phyloP scores from a whole-genome alignment of 1,284 basidiomycete species.

The Fomitopsis pinicola region DNA sequence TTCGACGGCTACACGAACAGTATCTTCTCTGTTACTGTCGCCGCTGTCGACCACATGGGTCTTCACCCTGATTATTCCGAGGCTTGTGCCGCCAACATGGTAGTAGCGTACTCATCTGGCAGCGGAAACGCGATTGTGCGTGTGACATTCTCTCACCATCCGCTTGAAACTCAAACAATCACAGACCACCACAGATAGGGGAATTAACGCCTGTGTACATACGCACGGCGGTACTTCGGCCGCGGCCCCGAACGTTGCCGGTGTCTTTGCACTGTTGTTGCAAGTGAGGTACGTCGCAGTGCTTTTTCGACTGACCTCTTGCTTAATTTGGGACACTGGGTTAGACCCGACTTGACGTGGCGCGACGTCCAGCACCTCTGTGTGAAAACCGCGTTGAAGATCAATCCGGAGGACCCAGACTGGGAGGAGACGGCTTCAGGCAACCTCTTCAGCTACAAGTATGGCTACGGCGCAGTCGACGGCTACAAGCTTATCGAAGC shows the following conservation, averaged over 20 bases:
- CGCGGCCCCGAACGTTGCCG: constrained; percentile 93
- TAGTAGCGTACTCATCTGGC: constrained; percentile 97
- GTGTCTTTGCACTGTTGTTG: constrained; percentile 85
- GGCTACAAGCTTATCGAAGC: constrained; percentile 81
- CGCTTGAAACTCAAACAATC: not conserved
- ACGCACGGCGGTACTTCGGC: constrained; percentile 96
- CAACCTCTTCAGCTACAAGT: constrained; percentile 92
- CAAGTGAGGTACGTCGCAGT: constrained; percentile 62
- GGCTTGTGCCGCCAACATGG: constrained; percentile 93
- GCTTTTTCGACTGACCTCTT: not conserved
- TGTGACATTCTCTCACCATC: constrained; percentile 17
- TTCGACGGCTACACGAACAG: constrained; percentile 99
- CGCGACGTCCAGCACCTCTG: constrained; percentile 94
- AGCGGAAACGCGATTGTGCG: constrained; percentile 88
- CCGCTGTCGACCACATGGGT: constrained; percentile 90
- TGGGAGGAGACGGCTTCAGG: constrained; percentile 88
- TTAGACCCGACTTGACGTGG: constrained; percentile 91
- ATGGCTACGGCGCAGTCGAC: constrained; percentile 91
- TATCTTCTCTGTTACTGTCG: constrained; percentile 95
- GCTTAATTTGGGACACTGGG: not conserved
- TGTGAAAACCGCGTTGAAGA: constrained; percentile 71
- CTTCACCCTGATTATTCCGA: constrained; percentile 97
- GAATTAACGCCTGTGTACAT: constrained; percentile 79
- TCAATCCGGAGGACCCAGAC: constrained; percentile 90
- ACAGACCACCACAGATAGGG: constrained; percentile 93